phyloP scores from a whole-genome alignment of 1,284 basidiomycete genomes.

The Kwoniella shivajii region DNA sequence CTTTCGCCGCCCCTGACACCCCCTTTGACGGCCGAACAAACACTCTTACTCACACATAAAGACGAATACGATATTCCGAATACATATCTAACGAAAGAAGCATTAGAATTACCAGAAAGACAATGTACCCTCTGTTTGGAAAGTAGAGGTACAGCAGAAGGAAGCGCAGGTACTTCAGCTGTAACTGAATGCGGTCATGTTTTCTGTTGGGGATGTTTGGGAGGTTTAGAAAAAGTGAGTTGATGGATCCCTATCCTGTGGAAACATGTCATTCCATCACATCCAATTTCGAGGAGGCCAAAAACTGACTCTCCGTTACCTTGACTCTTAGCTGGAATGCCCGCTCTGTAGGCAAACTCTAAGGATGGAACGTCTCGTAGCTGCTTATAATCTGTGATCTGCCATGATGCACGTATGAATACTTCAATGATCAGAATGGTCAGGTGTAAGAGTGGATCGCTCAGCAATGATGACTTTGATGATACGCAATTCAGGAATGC shows the following conservation, averaged over 20 bases:
- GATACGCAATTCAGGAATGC: too few relatives aligned
- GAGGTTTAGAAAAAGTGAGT: slow-evolving; percentile 80
- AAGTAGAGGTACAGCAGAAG: slow-evolving; percentile 66
- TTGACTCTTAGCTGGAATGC: slow-evolving; percentile 76
- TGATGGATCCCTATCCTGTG: neutral
- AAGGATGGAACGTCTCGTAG: slow-evolving; percentile 70
- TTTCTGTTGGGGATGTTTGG: slow-evolving; percentile 94
- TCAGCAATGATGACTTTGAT: too few relatives aligned
- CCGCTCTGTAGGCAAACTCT: slow-evolving; percentile 81
- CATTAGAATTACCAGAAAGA: slow-evolving; percentile 61
- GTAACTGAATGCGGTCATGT: slow-evolving; percentile 92
- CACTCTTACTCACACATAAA: slow-evolving; percentile 59
- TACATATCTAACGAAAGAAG: slow-evolving; percentile 43
- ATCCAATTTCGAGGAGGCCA: too few relatives aligned
- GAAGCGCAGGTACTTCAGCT: slow-evolving; percentile 58
- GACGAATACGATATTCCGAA: slow-evolving; percentile 43
- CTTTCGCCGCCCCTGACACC: slow-evolving; percentile 20
- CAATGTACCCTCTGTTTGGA: slow-evolving; percentile 86
- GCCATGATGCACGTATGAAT: too few relatives aligned
- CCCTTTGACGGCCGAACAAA: slow-evolving; percentile 26
- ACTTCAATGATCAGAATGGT: too few relatives aligned
- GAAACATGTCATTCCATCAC: neutral
- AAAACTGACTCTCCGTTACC: too few relatives aligned
- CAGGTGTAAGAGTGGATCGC: too few relatives aligned
- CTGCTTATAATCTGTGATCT: slow-evolving; percentile 76